phyloP scores from a whole-genome alignment of 192 early-diverging fungal genomes.

The Pilaira anomala region DNA sequence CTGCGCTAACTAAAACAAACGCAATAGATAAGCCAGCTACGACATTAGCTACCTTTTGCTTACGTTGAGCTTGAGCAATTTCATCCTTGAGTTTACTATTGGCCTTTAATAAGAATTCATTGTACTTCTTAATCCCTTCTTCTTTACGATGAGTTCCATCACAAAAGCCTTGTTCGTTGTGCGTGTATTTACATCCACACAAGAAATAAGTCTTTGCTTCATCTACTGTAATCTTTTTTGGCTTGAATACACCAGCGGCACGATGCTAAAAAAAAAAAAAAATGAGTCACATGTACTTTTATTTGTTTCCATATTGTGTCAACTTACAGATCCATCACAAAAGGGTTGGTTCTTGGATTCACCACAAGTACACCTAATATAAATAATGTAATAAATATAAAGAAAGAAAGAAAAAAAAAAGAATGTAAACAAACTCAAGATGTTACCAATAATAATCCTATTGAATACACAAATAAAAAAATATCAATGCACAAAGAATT shows the following conservation, averaged over 20 bases:
- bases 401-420: background rate
- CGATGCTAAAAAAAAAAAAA: constrained; percentile 3
- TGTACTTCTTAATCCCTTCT: constrained; percentile 21
- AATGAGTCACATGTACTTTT: background rate
- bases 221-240: constrained; percentile 21
- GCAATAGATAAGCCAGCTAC: constrained; percentile 19
- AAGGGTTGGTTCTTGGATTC: constrained; percentile 25
- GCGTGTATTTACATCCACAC: constrained; percentile 26
- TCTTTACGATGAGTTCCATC: constrained; percentile 25
- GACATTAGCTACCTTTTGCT: constrained; percentile 19
- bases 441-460: constrained; percentile 23
- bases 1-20: constrained; percentile 12
- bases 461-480: no score
- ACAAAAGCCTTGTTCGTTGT: constrained; percentile 24
- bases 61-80: constrained; percentile 8
- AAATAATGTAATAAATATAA: background rate
- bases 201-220: constrained; percentile 24
- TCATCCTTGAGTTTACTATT: constrained; percentile 15
- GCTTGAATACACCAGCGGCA: constrained; percentile 18
- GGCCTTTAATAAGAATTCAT: constrained; percentile 24
- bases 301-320: background rate
- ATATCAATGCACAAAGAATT: background rate
- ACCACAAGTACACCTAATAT: constrained; percentile 18
- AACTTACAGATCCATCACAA: constrained; percentile 22
- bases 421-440: background rate